Conservation (phyloP, 2,329 filamentous ascomycete species). For the Fusarium sambucinum region DNA sequence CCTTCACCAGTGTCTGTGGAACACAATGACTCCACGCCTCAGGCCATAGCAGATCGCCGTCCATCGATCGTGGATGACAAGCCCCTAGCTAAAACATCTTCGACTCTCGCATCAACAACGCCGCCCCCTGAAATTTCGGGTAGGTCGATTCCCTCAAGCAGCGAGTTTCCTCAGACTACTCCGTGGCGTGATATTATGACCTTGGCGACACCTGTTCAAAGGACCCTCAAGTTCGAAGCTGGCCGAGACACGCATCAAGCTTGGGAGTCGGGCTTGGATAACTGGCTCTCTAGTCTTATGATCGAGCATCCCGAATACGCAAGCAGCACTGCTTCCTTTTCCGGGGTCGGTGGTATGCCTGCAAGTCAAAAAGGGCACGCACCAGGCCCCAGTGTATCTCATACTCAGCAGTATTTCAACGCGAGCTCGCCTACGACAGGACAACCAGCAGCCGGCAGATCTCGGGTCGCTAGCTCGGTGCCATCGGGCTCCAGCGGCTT, state of each 20-base stretch:
- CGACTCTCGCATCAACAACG: constrained; percentile 52
- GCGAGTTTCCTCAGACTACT: constrained; percentile 55
- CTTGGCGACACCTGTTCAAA: constrained; percentile 72
- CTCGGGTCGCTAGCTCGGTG: constrained; percentile 53
- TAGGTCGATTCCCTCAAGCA: constrained; percentile 24
- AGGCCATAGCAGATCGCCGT: constrained; percentile 44
- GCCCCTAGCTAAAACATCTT: constrained; percentile 52
- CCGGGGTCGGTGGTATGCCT: constrained; percentile 29
- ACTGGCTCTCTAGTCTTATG: constrained; percentile 65
- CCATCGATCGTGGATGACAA: constrained; percentile 62
- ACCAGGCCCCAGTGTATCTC: constrained; percentile 42
- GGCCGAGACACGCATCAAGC: constrained; percentile 77
- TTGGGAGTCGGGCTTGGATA: constrained; percentile 79
- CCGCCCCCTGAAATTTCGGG: constrained; percentile 51
- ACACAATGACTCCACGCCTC: constrained; percentile 49
- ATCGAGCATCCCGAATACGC: constrained; percentile 62
- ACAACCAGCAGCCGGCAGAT: constrained; percentile 51
- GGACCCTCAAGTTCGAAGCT: constrained; percentile 79
- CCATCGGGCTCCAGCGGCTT: constrained; percentile 61
- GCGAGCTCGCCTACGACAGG: constrained; percentile 52
- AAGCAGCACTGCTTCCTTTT: constrained; percentile 52
- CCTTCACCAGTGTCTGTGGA: constrained; percentile 59
- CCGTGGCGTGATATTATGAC: constrained; percentile 83
- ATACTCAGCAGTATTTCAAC: constrained; percentile 63
- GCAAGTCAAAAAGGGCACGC: constrained; percentile 36